These are phyloP conservation scores for Geum urbanum DNA, from an alignment of 306 rosid genomes.

Conservation along the genomic window DNA sequence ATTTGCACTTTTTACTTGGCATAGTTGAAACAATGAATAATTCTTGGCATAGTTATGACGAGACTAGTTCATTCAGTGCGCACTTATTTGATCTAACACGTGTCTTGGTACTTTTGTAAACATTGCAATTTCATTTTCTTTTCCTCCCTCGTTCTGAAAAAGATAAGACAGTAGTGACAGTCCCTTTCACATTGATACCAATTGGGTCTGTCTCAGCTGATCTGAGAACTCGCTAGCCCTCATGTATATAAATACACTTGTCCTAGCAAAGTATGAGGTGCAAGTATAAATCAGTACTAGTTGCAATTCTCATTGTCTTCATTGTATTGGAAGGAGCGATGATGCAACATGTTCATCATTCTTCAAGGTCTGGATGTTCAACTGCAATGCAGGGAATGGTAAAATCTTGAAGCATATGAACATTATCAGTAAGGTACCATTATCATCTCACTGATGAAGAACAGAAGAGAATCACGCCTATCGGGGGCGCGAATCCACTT, in stretches of 20 bases:
- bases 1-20: too few species aligned
- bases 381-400: not conserved
- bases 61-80: not conserved
- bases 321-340: constrained; percentile 17
- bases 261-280: constrained; percentile 13
- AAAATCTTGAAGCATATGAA: constrained; percentile 10
- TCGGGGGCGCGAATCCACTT: constrained; percentile 42
- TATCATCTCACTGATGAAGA: constrained; percentile 13
- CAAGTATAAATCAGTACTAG: constrained; percentile 4
- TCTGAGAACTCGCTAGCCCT: not conserved
- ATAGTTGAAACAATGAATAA: too few species aligned
- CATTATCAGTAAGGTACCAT: not conserved
- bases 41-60: too few species aligned
- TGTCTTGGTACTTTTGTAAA: not conserved
- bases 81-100: not conserved
- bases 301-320: not conserved
- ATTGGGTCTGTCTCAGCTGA: not conserved
- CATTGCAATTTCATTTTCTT: not conserved
- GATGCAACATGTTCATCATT: not conserved
- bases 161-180: constrained; percentile 1
- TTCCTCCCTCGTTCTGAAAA: not conserved
- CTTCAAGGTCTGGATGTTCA: too few species aligned
- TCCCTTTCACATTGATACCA: constrained; percentile 2
- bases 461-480: constrained; percentile 36
- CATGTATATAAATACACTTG: not conserved